Conservation (phyloP, 73 alveolate species). For the Effrenium voratum region DNA sequence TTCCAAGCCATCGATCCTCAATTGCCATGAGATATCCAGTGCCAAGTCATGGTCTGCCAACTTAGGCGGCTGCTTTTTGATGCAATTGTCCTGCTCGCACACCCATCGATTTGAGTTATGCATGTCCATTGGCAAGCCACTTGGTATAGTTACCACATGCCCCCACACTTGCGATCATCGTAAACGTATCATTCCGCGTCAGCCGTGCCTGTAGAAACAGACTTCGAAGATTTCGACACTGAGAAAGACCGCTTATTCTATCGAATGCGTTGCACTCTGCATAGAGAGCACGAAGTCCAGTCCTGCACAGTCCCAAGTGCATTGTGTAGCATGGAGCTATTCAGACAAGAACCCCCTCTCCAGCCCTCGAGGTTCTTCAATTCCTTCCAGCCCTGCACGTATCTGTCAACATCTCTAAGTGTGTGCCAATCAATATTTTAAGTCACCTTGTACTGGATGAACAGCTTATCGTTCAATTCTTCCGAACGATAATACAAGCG, state of each 20-base stretch:
- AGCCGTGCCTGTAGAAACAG: constrained; percentile 97
- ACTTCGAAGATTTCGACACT: constrained; percentile 96
- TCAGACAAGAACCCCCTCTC: background rate
- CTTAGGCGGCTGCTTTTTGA: constrained; percentile 16
- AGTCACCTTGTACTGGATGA: constrained; percentile 97
- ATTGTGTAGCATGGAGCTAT: background rate
- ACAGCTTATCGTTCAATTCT: constrained; percentile 98
- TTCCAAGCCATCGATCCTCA: constrained; percentile 97
- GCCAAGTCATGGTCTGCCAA: background rate
- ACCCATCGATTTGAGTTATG: background rate
- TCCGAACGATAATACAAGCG: constrained; percentile 97
- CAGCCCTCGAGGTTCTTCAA: constrained; percentile 87
- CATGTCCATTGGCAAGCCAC: background rate
- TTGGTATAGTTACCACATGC: background rate
- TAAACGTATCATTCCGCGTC: background rate
- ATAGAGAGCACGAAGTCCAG: constrained; percentile 73
- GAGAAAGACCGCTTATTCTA: constrained; percentile 97
- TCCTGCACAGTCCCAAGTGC: background rate
- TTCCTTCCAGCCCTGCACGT: constrained; percentile 92
- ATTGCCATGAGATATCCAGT: background rate
- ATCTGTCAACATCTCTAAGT: background rate
- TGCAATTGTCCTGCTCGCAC: constrained; percentile 51
- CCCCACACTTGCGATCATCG: background rate
- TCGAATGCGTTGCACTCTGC: constrained; percentile 94
- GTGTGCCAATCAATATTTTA: background rate